phyloP scores from a whole-genome alignment of 257 asterid genomes.

The Solanum rostratum region DNA sequence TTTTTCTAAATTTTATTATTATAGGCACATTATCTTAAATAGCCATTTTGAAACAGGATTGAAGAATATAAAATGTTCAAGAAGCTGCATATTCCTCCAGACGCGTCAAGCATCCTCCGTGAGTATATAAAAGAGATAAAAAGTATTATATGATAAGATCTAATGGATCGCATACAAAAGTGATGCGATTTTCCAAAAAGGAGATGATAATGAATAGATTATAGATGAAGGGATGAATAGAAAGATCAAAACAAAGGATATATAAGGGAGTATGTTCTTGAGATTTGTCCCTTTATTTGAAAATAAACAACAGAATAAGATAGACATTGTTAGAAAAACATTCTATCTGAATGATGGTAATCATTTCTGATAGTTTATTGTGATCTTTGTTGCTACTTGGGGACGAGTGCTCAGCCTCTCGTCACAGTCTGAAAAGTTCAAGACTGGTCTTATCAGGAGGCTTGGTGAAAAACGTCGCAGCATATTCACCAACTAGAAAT shows the following conservation, averaged over 20 bases:
- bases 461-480: slow-evolving; percentile 20
- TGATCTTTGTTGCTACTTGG: not conserved
- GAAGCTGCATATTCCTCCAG: no score
- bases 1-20: no score
- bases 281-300: not conserved
- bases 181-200: no score
- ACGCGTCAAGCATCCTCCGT: not conserved
- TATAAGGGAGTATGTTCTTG: not conserved
- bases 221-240: no score
- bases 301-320: not conserved
- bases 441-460: slow-evolving; percentile 39
- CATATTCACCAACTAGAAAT: slow-evolving; percentile 30
- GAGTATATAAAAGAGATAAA: no score
- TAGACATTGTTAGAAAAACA: not conserved
- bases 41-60: no score
- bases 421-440: slow-evolving; percentile 29
- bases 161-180: no score
- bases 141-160: no score
- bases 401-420: not conserved
- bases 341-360: not conserved
- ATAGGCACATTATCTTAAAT: no score
- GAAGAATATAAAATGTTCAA: no score
- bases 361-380: not conserved
- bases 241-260: no score
- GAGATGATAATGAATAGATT: no score